Base-by-base conservation (phyloP, 1,284 basidiomycete species). In the Melampsora larici-populina region DNA sequence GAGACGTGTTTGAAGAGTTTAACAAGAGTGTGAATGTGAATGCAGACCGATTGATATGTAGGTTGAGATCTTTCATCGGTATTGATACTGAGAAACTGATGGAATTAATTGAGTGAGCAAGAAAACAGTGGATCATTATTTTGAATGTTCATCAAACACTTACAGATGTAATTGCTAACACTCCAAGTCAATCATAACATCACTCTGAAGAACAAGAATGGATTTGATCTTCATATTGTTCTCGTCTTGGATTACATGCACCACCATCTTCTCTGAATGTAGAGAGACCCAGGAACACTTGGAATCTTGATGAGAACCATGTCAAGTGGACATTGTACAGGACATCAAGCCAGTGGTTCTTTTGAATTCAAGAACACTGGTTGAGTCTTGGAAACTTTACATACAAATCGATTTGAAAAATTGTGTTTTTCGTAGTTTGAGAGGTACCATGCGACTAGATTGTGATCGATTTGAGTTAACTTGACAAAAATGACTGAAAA, bases 221-320 rank as follows among this genome's bases (percentile, higher is more conserved):
- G 73, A 75, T 17, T 67, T 33, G 24, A 67, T 67, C 43, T 75
- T 64, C 67, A 29, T 7, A n/a, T n/a, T n/a, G n/a, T n/a, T n/a
- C n/a, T n/a, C n/a, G n/a, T n/a, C n/a, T n/a, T n/a, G n/a, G n/a
- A n/a, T n/a, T n/a, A n/a, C n/a, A n/a, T n/a, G n/a, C n/a, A n/a
- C n/a, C n/a, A n/a, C n/a, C n/a, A n/a, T n/a, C n/a, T n/a, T n/a
- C n/a, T n/a, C n/a, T n/a, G n/a, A n/a, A n/a, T n/a, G n/a, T n/a
- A n/a, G n/a, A n/a, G n/a, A n/a, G n/a, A n/a, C n/a, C n/a, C n/a
- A 17, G 15, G 7, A 9, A 17, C 5, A n/a, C 46, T 55, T 6
- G 49, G 69, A 17, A 29, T 6, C 29, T 49, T 15, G 31, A 15
- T 70, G 46, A 70, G 43, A 21, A 7, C 29, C 4, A 13, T 17